Conservation (phyloP, 164 flowering plant genomes). For the Sedum album region DNA sequence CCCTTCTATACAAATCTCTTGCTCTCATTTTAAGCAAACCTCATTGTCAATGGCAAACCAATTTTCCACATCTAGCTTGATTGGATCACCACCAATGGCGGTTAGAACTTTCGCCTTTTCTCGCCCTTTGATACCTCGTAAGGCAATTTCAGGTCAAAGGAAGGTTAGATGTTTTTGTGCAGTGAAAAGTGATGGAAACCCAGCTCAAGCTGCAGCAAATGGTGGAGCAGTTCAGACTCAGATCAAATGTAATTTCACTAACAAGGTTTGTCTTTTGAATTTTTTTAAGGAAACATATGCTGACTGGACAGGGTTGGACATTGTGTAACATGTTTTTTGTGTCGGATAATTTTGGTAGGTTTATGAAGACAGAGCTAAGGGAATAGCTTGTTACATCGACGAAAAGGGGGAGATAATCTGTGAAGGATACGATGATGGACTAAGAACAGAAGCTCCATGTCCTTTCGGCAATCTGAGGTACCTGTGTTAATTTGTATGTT, state of each 20-base stretch:
- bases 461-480: not conserved
- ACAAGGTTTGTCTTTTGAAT: not conserved
- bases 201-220: not conserved
- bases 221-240: not conserved
- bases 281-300: not conserved
- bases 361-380: slow-evolving; percentile 51
- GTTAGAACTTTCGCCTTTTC: not conserved
- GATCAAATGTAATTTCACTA: not conserved
- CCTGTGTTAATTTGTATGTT: not conserved
- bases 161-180: not conserved
- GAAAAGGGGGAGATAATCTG: slow-evolving; percentile 62
- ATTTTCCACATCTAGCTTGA: not conserved
- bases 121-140: not conserved
- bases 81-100: not conserved
- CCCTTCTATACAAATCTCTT: not conserved
- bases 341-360: slow-evolving; percentile 29
- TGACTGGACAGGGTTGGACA: not conserved
- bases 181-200: not conserved
- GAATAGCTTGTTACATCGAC: slow-evolving; percentile 64
- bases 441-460: slow-evolving; percentile 12
- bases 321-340: not conserved
- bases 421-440: slow-evolving; percentile 86
- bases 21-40: not conserved
- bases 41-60: not conserved
- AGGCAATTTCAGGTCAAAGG: not conserved